Evolutionary conservation across 2,329 filamentous ascomycete species (phyloP).

Genomic region (Claviceps cyperi): DNA sequence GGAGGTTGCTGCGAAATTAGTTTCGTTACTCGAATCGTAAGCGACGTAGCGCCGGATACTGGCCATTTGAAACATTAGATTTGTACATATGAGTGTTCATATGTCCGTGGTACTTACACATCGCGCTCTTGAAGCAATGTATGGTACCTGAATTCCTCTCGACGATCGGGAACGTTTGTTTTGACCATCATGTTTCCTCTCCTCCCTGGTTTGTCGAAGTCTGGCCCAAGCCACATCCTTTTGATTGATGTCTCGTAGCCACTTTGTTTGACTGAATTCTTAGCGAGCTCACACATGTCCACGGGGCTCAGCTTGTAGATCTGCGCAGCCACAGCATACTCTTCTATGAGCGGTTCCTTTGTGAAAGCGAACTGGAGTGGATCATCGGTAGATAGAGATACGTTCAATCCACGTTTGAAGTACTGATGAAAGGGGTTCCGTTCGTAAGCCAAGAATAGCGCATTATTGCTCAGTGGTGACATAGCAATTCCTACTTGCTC

Average conservation of each 20-base stretch:
- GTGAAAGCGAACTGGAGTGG: conserved; percentile 97
- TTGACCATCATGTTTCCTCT: conserved; percentile 86
- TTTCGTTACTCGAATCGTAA: conserved; percentile 16
- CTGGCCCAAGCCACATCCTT: conserved; percentile 74
- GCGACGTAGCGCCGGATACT: conserved; percentile 30
- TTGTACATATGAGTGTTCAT: conserved; percentile 3
- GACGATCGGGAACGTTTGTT: conserved; percentile 87
- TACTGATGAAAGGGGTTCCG: conserved; percentile 93
- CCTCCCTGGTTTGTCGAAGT: conserved; percentile 65
- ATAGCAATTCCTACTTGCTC: conserved; percentile 98
- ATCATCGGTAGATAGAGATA: conserved; percentile 92
- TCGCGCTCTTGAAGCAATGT: conserved; percentile 71
- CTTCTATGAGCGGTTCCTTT: conserved; percentile 93
- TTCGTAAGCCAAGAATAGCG: conserved; percentile 89
- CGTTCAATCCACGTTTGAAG: conserved; percentile 87
- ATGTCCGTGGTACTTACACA: conserved; percentile 45
- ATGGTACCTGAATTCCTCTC: conserved; percentile 78
- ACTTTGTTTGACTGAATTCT: conserved; percentile 88
- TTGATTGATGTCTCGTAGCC: conserved; percentile 86
- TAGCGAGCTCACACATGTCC: conserved; percentile 96
- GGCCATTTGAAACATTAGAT: background rate
- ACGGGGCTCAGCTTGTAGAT: conserved; percentile 96
- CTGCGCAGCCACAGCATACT: conserved; percentile 94
- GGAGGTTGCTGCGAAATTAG: conserved; percentile 1
- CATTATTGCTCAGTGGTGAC: conserved; percentile 98